These are phyloP conservation scores for Xylaria sp. DNA, from an alignment of 2,329 filamentous ascomycete genomes.

Conservation along the genomic window DNA sequence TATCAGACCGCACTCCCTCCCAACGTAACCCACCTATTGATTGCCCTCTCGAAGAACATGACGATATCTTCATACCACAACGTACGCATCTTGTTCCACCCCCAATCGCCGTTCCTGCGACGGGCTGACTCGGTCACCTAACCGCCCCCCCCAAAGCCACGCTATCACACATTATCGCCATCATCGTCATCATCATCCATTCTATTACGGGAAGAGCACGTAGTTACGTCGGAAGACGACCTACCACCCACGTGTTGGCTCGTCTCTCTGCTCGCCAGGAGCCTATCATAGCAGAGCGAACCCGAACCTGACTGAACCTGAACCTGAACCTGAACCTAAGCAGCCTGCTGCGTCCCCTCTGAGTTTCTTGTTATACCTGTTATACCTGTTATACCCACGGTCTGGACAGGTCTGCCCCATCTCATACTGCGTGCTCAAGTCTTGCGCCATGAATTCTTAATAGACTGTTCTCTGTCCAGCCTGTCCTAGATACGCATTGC, in stretches of 20 bases:
- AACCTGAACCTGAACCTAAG: no score
- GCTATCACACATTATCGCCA: not conserved
- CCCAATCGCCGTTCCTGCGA: slow-evolving; percentile 18
- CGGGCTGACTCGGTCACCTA: slow-evolving; percentile 28
- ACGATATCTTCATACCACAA: slow-evolving; percentile 27
- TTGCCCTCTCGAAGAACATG: slow-evolving; percentile 15
- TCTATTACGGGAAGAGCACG: not conserved
- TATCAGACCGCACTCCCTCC: no score
- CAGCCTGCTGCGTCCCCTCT: not conserved
- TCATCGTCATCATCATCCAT: slow-evolving; percentile 7
- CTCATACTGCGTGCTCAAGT: slow-evolving; percentile 13
- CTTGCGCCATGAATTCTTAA: slow-evolving; percentile 36
- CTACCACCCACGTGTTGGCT: not conserved
- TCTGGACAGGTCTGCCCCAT: slow-evolving; percentile 1
- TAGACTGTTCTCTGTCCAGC: slow-evolving; percentile 16
- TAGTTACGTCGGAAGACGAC: not conserved
- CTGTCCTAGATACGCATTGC: slow-evolving; percentile 12
- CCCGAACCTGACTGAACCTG: not conserved
- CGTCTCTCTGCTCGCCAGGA: not conserved
- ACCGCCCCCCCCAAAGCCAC: not conserved
- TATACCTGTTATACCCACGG: not conserved
- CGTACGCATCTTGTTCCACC: slow-evolving; percentile 17
- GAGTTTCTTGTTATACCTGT: slow-evolving; percentile 1
- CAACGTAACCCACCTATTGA: not conserved
- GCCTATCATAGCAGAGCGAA: slow-evolving; percentile 6